phyloP scores from a whole-genome alignment of 2,329 filamentous ascomycete genomes.

The Chaetomium strumarium region DNA sequence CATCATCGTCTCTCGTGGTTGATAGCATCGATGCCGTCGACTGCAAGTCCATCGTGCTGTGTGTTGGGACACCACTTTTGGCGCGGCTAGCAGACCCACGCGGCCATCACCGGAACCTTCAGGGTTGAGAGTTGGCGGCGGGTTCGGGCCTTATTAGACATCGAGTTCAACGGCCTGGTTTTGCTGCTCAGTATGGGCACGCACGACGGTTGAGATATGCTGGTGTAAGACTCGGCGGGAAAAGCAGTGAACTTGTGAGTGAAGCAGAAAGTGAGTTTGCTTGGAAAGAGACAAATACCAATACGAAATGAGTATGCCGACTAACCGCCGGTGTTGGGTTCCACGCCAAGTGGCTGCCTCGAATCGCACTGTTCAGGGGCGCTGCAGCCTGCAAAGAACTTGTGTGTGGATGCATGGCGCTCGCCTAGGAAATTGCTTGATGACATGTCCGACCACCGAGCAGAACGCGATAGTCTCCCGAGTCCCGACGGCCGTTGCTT shows the following conservation, averaged over 20 bases:
- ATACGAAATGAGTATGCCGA: neutral
- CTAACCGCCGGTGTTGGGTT: too few relatives aligned
- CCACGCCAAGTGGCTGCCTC: neutral
- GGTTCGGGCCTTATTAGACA: conserved; percentile 27
- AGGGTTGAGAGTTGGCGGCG: conserved; percentile 28
- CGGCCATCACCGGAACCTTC: conserved; percentile 28
- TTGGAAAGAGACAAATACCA: neutral
- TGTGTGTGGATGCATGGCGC: conserved; percentile 7
- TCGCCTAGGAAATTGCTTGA: conserved; percentile 1
- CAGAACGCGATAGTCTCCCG: too few relatives aligned
- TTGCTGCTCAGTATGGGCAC: conserved; percentile 30
- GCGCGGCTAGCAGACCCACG: conserved; percentile 27
- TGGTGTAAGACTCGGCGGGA: neutral
- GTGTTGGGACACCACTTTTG: conserved; percentile 30
- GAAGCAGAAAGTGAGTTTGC: neutral
- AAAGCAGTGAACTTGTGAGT: neutral
- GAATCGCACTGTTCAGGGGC: neutral
- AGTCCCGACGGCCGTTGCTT: neutral
- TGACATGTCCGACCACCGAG: neutral
- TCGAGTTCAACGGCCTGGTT: conserved; percentile 31
- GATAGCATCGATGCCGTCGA: conserved; percentile 28
- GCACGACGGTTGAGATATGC: conserved; percentile 24
- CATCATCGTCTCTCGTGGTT: conserved; percentile 28
- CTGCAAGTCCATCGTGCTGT: conserved; percentile 27
- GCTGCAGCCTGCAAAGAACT: conserved; percentile 8